These are phyloP conservation scores for Amanita thiersii DNA, from an alignment of 768 basidiomycete genomes.

Conservation along the genomic window DNA sequence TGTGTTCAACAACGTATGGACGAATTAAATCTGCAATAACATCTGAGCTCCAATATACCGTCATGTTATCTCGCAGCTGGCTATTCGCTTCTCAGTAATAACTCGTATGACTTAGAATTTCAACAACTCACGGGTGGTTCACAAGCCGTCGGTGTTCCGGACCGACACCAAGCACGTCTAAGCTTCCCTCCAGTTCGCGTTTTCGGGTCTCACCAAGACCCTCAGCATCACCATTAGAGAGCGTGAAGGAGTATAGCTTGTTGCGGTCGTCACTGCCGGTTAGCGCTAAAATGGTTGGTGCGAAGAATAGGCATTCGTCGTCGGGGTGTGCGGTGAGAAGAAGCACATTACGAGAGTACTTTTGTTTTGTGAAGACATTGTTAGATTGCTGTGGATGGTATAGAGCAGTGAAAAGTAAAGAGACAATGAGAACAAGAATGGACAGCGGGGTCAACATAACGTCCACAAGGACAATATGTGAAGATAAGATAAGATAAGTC, in stretches of 20 bases:
- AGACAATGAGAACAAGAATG: constrained; percentile 20
- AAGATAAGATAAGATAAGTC: not conserved
- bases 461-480: not conserved
- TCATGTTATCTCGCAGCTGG: constrained; percentile 69
- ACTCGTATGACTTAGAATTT: not conserved
- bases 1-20: constrained; percentile 48
- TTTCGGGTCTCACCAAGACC: constrained; percentile 58
- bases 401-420: constrained; percentile 23
- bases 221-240: constrained; percentile 75
- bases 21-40: constrained; percentile 51
- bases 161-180: constrained; percentile 61
- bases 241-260: constrained; percentile 48
- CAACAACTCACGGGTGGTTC: constrained; percentile 57
- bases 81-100: constrained; percentile 20
- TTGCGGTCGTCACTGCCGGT: constrained; percentile 6
- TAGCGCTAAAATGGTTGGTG: constrained; percentile 68
- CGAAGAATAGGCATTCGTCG: constrained; percentile 93
- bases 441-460: constrained; percentile 15
- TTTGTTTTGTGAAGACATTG: constrained; percentile 14
- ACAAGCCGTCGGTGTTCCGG: constrained; percentile 47
- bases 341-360: constrained; percentile 29
- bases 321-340: constrained; percentile 91
- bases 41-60: constrained; percentile 51
- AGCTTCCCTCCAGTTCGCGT: constrained; percentile 52
- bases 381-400: constrained; percentile 22